Evolutionary conservation across 805 yeast genomes (phyloP).

Genomic region (Candida ponderosae): DNA sequence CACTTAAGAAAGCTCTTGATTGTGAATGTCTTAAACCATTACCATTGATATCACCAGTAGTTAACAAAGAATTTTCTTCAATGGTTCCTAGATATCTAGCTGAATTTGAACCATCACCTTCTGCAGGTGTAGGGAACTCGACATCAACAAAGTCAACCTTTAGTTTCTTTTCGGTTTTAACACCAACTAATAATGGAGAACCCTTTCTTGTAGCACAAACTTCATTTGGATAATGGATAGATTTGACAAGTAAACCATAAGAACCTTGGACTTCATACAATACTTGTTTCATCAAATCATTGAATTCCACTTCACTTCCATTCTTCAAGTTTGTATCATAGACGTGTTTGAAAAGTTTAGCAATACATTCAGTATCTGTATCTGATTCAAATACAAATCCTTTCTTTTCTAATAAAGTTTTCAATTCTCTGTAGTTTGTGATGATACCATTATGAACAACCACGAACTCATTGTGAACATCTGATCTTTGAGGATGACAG

Average conservation of each 20-base stretch:
- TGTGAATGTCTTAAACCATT: conserved; percentile 72
- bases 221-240: conserved; percentile 90
- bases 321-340: conserved; percentile 70
- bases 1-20: conserved; percentile 94
- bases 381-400: conserved; percentile 84
- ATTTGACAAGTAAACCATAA: conserved; percentile 89
- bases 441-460: conserved; percentile 98
- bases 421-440: conserved; percentile 89
- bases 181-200: conserved; percentile 95
- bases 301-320: conserved; percentile 78
- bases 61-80: conserved; percentile 12
- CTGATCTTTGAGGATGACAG: conserved; percentile 97
- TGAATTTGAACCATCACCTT: conserved; percentile 19
- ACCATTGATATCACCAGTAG: conserved; percentile 14
- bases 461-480: conserved; percentile 71
- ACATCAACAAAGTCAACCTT: conserved; percentile 98
- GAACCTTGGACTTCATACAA: conserved; percentile 94
- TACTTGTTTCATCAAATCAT: conserved; percentile 87
- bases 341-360: conserved; percentile 86
- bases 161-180: conserved; percentile 88
- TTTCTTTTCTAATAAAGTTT: conserved; percentile 68
- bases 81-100: conserved; percentile 10
- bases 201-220: conserved; percentile 97
- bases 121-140: conserved; percentile 63
- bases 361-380: conserved; percentile 97